phyloP scores from a whole-genome alignment of 257 asterid genomes.

The Agastache rugosa region DNA sequence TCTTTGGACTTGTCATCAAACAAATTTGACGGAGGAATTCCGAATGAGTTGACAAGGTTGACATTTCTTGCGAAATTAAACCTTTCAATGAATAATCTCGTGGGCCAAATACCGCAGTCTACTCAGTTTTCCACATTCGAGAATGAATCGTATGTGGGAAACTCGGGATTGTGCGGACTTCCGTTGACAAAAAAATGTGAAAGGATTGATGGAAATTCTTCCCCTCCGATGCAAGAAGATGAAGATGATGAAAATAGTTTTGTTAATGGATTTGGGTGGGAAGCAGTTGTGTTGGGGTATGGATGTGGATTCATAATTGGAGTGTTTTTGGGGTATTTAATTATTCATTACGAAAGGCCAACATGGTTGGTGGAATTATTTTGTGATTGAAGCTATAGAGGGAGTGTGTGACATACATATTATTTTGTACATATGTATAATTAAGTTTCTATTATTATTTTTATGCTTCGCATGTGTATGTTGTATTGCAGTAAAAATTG shows the following conservation, averaged over 20 bases:
- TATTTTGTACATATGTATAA: background rate
- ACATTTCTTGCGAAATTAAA: conserved; percentile 14
- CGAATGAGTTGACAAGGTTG: background rate
- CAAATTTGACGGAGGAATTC: background rate
- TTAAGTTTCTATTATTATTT: background rate
- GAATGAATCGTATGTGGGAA: background rate
- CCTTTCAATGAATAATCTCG: background rate
- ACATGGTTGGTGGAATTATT: background rate
- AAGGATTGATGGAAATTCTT: background rate
- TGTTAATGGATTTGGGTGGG: conserved; percentile 1
- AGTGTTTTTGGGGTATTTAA: background rate
- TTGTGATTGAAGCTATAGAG: background rate
- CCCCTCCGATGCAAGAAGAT: background rate
- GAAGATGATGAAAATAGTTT: background rate
- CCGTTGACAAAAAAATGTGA: conserved; percentile 13
- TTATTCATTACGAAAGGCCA: conserved; percentile 13
- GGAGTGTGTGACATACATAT: background rate
- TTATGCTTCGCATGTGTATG: background rate
- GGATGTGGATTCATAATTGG: conserved; percentile 9
- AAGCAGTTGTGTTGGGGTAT: conserved; percentile 4
- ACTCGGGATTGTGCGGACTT: background rate
- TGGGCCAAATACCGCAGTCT: conserved; percentile 5
- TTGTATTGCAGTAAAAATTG: background rate
- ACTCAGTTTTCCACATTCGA: conserved; percentile 2
- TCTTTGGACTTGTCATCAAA: conserved; percentile 1